These are phyloP conservation scores for Linum trigynum DNA, from an alignment of 345 rosid species.

Conservation along the genomic window DNA sequence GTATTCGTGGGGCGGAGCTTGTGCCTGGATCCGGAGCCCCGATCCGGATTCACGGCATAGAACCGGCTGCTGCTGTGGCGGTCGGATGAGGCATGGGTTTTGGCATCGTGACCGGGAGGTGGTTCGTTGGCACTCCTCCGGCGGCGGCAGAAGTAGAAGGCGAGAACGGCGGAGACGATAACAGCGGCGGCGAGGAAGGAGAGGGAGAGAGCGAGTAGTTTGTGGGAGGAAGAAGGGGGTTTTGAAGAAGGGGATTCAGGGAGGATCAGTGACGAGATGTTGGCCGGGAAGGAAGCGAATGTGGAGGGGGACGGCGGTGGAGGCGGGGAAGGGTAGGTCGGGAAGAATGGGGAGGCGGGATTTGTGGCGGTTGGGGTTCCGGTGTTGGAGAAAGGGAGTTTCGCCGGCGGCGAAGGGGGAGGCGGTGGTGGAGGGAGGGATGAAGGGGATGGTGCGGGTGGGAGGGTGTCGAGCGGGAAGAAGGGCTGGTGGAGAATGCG, in stretches of 20 bases:
- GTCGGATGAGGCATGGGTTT: conserved; percentile 36
- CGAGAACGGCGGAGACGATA: conserved; percentile 12
- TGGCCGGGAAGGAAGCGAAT: conserved; percentile 85
- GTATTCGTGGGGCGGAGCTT: conserved; percentile 37
- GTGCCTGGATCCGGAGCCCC: conserved; percentile 5
- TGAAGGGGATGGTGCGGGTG: conserved; percentile 36
- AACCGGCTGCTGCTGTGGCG: conserved; percentile 12
- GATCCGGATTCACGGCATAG: conserved; percentile 12
- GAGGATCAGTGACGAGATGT: conserved; percentile 74
- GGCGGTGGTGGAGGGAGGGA: no score
- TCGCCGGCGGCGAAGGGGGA: conserved; percentile 24
- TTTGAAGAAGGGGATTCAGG: conserved; percentile 49
- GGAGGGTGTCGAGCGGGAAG: conserved; percentile 36
- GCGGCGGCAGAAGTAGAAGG: conserved; percentile 45
- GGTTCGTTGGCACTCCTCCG: not conserved
- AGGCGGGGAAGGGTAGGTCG: conserved; percentile 55
- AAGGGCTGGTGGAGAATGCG: conserved; percentile 75
- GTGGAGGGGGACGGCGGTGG: conserved; percentile 66
- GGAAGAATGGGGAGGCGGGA: conserved; percentile 70
- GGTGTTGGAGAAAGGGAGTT: conserved; percentile 12
- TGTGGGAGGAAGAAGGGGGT: conserved; percentile 24
- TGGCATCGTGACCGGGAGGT: conserved; percentile 37
- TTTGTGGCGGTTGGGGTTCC: conserved; percentile 25
- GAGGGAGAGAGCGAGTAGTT: conserved; percentile 41
- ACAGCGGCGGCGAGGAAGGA: conserved; percentile 43